Base-by-base conservation (phyloP, 192 early-diverging fungal genomes). In the Coemansia sp. region DNA sequence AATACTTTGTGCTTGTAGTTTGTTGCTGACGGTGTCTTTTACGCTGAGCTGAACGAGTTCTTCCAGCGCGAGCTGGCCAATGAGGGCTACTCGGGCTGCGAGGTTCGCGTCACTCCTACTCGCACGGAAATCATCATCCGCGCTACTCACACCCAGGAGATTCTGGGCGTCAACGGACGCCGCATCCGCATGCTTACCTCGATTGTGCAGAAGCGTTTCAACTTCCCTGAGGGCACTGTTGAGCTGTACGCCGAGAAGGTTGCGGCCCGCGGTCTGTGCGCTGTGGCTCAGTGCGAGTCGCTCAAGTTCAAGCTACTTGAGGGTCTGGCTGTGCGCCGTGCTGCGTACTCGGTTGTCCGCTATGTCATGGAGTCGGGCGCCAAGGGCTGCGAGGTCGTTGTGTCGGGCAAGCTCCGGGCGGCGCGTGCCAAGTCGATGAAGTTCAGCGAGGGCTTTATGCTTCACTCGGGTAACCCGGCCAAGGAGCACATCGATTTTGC, bases 351-450 rank as follows among this genome's bases (percentile, higher is more conserved):
- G 87, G 94, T 98, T 70, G 87, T 98, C 72, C 94, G 97, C 75
- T 95, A 95, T 88, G 91, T 95, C 69, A 98, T 97, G 97, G 95
- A 97, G 85, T 92, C 92, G 75, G 95, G 95, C 72, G 97, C 94
- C 75, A 98, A 98, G 91, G 97, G 97, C 83, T 94, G 92, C 84
- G 97, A 98, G 83, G 97, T 98, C 61, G 87, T 98, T 78, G 91
- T 98, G 68, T 97, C 95, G 67, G 97, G 97, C 69, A 98, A 98
- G 91, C 90, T 98, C 71, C 95, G 97, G 85, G 97, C 91, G 82
- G 95, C 95, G 66, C 97, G 97, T 94, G 97, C 97, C 84, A 98
- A 98, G 93, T 89, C 97, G 60, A 97, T 97, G 97, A 98, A 98
- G 91, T 98, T 98, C 85, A 87, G 89, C 80, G 95, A 97, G 74